Evolutionary conservation across 495 filamentous ascomycete genomes (phyloP).

Genomic region (Daldinia bambusicola): DNA sequence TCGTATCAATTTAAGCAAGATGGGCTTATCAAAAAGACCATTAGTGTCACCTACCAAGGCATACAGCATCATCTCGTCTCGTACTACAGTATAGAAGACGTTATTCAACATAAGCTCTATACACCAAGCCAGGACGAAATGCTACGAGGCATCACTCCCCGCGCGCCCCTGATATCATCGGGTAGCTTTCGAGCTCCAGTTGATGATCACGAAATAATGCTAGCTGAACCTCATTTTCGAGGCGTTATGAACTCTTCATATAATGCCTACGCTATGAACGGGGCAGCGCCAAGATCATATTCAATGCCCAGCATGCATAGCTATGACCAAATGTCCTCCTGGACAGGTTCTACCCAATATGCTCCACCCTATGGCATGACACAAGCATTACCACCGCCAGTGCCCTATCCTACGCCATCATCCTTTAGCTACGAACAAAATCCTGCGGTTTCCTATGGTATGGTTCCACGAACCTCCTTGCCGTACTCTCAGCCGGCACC

Average conservation of each 20-base stretch:
- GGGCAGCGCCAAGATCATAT: slow-evolving; percentile 17
- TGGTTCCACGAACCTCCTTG: slow-evolving; percentile 6
- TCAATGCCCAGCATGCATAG: slow-evolving; percentile 28
- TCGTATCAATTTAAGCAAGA: slow-evolving; percentile 87
- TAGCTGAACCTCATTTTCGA: slow-evolving; percentile 10
- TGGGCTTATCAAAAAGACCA: slow-evolving; percentile 91
- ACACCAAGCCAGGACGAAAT: slow-evolving; percentile 59
- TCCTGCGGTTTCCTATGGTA: slow-evolving; percentile 4
- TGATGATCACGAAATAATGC: slow-evolving; percentile 59
- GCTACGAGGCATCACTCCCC: slow-evolving; percentile 58
- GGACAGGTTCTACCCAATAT: slow-evolving; percentile 11
- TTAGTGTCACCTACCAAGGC: slow-evolving; percentile 76
- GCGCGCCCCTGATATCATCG: slow-evolving; percentile 67
- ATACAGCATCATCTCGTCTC: slow-evolving; percentile 85
- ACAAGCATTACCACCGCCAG: slow-evolving; percentile 21
- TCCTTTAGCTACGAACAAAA: slow-evolving; percentile 10
- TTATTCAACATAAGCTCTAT: slow-evolving; percentile 68
- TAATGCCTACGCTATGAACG: slow-evolving; percentile 21
- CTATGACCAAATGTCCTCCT: slow-evolving; percentile 2
- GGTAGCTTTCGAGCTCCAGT: slow-evolving; percentile 78
- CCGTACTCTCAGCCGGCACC: neutral
- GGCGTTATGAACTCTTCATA: neutral
- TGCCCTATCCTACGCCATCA: slow-evolving; percentile 7
- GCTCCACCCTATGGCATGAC: slow-evolving; percentile 6
- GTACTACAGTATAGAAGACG: slow-evolving; percentile 85